These are phyloP conservation scores for Populus hybrid DNA, from an alignment of 441 rosid species.

Conservation along the genomic window DNA sequence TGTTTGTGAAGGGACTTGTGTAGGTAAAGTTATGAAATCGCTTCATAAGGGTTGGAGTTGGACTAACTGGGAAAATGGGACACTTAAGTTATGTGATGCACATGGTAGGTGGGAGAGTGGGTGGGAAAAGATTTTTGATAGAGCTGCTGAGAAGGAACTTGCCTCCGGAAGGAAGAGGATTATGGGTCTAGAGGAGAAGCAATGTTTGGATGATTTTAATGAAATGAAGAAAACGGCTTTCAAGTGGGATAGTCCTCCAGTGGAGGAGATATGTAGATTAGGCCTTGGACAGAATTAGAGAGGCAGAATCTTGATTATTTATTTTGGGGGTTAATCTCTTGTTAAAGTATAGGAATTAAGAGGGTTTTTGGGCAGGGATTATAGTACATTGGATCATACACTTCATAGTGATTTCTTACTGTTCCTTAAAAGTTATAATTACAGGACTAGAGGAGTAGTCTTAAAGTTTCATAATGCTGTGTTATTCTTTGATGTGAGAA, in stretches of 20 bases:
- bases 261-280: slow-evolving; percentile 52
- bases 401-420: background rate
- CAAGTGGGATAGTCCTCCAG: slow-evolving; percentile 69
- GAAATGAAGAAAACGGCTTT: slow-evolving; percentile 39
- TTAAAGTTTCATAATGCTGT: background rate
- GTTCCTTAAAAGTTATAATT: background rate
- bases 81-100: slow-evolving; percentile 73
- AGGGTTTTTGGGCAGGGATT: background rate
- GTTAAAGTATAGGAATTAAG: background rate
- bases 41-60: slow-evolving; percentile 72
- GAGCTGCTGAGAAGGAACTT: slow-evolving; percentile 39
- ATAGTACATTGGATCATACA: background rate
- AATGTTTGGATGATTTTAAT: slow-evolving; percentile 62
- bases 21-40: slow-evolving; percentile 43
- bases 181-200: slow-evolving; percentile 25
- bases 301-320: background rate
- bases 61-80: slow-evolving; percentile 70
- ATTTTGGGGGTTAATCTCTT: background rate
- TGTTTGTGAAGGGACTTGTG: slow-evolving; percentile 54
- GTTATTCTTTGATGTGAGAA: background rate
- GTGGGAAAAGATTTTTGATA: slow-evolving; percentile 74
- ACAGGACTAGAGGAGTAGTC: background rate
- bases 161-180: slow-evolving; percentile 48
- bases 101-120: slow-evolving; percentile 61
- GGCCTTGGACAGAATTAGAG: slow-evolving; percentile 26